These are phyloP conservation scores for Allium cepa DNA, from an alignment of 106 monocot species.

Conservation along the genomic window DNA sequence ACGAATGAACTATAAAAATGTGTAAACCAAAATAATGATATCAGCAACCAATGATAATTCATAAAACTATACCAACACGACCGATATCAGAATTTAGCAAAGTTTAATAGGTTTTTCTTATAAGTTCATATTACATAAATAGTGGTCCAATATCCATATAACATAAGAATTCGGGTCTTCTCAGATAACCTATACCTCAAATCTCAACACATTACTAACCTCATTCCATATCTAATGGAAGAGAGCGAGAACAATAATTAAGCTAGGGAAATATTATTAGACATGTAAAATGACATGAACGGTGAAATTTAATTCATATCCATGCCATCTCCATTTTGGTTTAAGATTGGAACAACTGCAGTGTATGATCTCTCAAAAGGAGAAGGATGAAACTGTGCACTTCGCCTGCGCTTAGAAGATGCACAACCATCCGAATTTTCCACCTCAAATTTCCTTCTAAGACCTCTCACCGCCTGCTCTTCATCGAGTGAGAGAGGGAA, in stretches of 20 bases:
- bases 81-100: too few relatives aligned
- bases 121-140: too few relatives aligned
- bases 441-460: constrained; percentile 76
- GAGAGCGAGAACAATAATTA: neutral
- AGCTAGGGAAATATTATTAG: constrained; percentile 4
- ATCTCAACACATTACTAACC: too few relatives aligned
- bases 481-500: constrained; percentile 83
- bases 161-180: too few relatives aligned
- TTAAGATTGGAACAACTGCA: constrained; percentile 75
- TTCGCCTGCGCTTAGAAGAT: constrained; percentile 82
- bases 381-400: constrained; percentile 70
- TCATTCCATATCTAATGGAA: too few relatives aligned
- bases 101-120: too few relatives aligned
- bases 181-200: too few relatives aligned
- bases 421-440: constrained; percentile 48
- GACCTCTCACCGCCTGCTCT: constrained; percentile 83
- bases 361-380: constrained; percentile 89
- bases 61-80: too few relatives aligned
- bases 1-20: too few relatives aligned
- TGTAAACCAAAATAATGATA: too few relatives aligned
- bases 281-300: constrained; percentile 9
- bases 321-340: constrained; percentile 97
- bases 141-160: too few relatives aligned
- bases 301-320: constrained; percentile 69
- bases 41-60: too few relatives aligned